phyloP scores from a whole-genome alignment of 2,329 filamentous ascomycete genomes.

The Claviceps quebecensis region DNA sequence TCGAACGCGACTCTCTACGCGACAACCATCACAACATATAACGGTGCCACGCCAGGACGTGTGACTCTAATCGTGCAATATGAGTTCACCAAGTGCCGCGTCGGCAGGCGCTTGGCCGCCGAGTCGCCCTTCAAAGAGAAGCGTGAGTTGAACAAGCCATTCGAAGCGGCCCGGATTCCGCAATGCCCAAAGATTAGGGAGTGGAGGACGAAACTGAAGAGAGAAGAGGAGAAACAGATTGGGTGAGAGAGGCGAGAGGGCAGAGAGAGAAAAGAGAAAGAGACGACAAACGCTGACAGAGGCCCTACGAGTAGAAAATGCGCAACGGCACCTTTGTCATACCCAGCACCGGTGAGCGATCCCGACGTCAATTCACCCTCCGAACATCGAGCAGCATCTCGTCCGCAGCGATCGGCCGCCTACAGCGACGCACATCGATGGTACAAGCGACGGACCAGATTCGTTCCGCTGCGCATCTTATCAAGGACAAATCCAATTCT shows the following conservation, averaged over 20 bases:
- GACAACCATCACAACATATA: neutral
- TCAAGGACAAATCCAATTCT: conserved; percentile 21
- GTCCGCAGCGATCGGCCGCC: conserved; percentile 13
- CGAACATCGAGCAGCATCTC: conserved; percentile 32
- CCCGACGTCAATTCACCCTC: conserved; percentile 66
- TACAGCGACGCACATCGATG: conserved; percentile 9
- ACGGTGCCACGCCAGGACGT: conserved; percentile 7
- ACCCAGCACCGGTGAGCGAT: conserved; percentile 71
- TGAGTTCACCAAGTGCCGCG: conserved; percentile 21
- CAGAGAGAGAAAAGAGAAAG: neutral
- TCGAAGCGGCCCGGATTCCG: neutral
- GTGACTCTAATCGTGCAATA: conserved; percentile 18
- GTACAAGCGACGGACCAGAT: conserved; percentile 8
- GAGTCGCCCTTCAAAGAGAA: conserved; percentile 30
- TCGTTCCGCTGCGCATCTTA: conserved; percentile 3
- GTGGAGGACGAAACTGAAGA: neutral
- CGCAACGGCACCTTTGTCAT: conserved; percentile 79
- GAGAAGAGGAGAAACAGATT: neutral
- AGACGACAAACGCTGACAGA: neutral
- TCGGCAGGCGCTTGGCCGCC: conserved; percentile 26
- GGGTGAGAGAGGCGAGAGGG: neutral
- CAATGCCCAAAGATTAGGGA: neutral
- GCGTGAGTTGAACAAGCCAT: conserved; percentile 19
- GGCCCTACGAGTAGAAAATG: conserved; percentile 40
- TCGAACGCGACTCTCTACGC: neutral